Evolutionary conservation across 495 filamentous ascomycete species (phyloP), one percentile per base, ranked within the genome.

Genomic region (Aspergillus ostianus): DNA sequence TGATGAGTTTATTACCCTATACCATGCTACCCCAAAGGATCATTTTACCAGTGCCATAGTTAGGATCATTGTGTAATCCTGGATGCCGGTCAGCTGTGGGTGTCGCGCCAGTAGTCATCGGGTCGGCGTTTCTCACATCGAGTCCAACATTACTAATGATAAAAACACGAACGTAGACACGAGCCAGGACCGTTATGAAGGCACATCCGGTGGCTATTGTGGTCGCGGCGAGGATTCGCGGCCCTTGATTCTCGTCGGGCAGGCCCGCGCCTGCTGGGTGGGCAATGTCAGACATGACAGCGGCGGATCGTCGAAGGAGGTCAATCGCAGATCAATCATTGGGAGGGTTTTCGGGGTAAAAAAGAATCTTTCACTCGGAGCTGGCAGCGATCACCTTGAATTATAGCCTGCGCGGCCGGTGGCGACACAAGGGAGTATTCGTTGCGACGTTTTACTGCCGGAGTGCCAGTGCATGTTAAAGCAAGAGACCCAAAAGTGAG

Each of bases 141-240:
- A 59, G 54, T 1, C 77, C 76, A 30, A 76, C 48, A 51, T 65
- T 74, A 13, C 67, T 70, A 50, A 75, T 66, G 45, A 79, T 67
- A 27, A 65, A 64, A 0, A 70, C 20, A 2, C 77, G 77, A 27
- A 79, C 78, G 47, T 69, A 80, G 18, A 78, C 62, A 47, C 78
- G 71, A 15, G 62, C 60, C 27, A 67, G 49, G 6, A 69, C 67
- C 10, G 47, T 47, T 13, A 58, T 19, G 32, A 75, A 51, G 3
- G 77, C 78, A 21, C 64, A 48, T 4, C 47, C 12, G 10, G 77
- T 79, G 27, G 70, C 65, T 44, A 72, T 60, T 18, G 69, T 29
- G 4, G 72, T 77, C 0, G 68, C 73, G 6, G 67, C 67, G 15
- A 77, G 46, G 46, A 80, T 75, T 9, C 62, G 30, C 6, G 69